Base-by-base conservation (phyloP, 306 rosid genomes). In the Adenanthera pavonina region DNA sequence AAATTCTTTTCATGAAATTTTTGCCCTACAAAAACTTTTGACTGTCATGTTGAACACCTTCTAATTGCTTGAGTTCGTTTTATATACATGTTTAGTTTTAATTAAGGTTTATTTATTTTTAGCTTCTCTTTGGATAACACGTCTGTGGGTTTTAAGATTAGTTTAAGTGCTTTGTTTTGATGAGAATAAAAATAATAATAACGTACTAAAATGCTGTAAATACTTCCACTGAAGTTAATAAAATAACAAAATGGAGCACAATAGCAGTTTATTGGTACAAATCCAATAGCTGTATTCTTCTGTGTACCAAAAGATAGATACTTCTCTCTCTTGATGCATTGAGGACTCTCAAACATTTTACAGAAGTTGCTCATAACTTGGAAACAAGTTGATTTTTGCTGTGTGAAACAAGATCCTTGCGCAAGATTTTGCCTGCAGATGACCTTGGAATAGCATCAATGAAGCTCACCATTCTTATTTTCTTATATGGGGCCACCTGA, bases 401-500 rank as follows among this genome's bases (percentile, higher is more conserved):
- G 61, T 59, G 88, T 44, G 89, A 80, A 62, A 95, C 81, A 79
- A 95, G 92, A 71, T 95, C 92, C 89, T 95, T 95, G 78, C 98
- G 92, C 85, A 95, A 82, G 74, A 92, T 95, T 91, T 91, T 95
- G 84, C 98, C 96, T 47, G 98, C 95, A 71, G 88, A 85, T 51
- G 98, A 95, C 82, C 91, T 89, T 73, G 97, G 98, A 81, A 95
- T 90, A 43, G 86, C 71, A 62, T 83, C 80, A 47, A 87, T 87
- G 56, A 95, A 92, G 34, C 84, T 78, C 70, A 95, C 97, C 79
- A 78, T 87, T 88, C 97, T 88, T 60, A 92, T 82, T 85, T 94
- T 94, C 89, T 90, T 94, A 76, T 90, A 94, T 19, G 98, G 92
- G 9, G 98, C 98, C 82, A 94, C 98, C 98, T 94, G 92, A 70